Evolutionary conservation across 257 asterid genomes (phyloP).

Genomic region (Cynanchum wilfordii): DNA sequence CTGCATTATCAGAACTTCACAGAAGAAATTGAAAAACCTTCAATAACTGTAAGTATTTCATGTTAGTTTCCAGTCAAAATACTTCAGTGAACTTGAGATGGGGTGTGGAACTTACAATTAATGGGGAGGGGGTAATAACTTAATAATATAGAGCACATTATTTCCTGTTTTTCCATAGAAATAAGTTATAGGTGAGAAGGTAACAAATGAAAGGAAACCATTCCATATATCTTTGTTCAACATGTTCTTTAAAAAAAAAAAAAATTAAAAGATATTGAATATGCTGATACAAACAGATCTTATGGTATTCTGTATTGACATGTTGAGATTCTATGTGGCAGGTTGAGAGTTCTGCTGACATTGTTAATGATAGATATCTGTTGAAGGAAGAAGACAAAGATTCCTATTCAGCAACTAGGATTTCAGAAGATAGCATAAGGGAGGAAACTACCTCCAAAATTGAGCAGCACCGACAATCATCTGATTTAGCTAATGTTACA

Average conservation of each 20-base stretch:
- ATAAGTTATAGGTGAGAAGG: not conserved
- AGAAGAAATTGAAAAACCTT: slow-evolving; percentile 15
- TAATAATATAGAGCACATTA: not conserved
- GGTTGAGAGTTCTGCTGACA: slow-evolving; percentile 9
- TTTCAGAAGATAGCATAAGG: slow-evolving; percentile 20
- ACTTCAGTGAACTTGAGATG: not conserved
- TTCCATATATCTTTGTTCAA: not conserved
- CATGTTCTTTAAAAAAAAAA: too few relatives aligned
- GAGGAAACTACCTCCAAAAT: slow-evolving; percentile 26
- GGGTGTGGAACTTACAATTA: not conserved
- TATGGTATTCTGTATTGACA: not conserved
- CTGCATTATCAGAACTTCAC: not conserved
- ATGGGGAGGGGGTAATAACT: not conserved
- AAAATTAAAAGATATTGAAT: not conserved
- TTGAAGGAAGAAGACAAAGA: slow-evolving; percentile 3
- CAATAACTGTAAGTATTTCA: slow-evolving; percentile 10
- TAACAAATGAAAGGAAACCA: not conserved
- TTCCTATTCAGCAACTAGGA: slow-evolving; percentile 12
- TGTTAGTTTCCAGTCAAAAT: not conserved
- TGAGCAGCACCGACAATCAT: slow-evolving; percentile 32
- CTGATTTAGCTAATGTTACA: slow-evolving; percentile 21
- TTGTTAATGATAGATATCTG: not conserved
- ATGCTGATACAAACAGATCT: not conserved
- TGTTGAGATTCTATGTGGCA: not conserved
- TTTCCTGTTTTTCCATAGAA: not conserved